Evolutionary conservation across 1,284 basidiomycete species (phyloP).

Genomic region (Malassezia dermatis): DNA sequence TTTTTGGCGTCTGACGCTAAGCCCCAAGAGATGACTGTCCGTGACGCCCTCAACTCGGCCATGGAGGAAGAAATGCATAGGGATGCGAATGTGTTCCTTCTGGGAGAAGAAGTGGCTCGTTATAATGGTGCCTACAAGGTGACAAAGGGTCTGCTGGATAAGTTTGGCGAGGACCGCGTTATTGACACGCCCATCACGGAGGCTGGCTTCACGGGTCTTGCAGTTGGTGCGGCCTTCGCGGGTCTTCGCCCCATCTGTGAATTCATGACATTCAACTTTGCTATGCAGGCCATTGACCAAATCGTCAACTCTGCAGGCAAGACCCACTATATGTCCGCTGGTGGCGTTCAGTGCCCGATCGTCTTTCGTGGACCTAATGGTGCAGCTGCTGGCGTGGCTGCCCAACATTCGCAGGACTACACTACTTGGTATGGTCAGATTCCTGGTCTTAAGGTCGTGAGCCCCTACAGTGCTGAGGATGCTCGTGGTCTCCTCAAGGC

Average conservation of each 20-base stretch:
- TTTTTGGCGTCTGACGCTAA: constrained; percentile 22
- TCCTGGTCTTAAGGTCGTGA: constrained; percentile 93
- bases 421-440: constrained; percentile 78
- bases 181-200: constrained; percentile 85
- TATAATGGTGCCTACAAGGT: constrained; percentile 48
- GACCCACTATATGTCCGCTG: constrained; percentile 99
- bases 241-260: constrained; percentile 96
- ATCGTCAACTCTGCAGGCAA: constrained; percentile 99
- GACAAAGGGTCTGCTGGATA: constrained; percentile 80
- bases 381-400: constrained; percentile 89
- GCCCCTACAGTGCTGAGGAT: constrained; percentile 93
- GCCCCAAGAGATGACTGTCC: constrained; percentile 74
- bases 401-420: constrained; percentile 55
- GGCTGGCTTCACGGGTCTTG: constrained; percentile 95
- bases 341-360: constrained; percentile 91
- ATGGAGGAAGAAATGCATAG: constrained; percentile 99
- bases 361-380: constrained; percentile 99
- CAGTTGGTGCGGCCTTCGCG: constrained; percentile 83
- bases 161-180: constrained; percentile 97
- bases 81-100: constrained; percentile 85
- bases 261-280: constrained; percentile 79
- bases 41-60: constrained; percentile 91
- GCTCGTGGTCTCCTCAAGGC: constrained; percentile 95
- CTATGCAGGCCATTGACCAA: constrained; percentile 80
- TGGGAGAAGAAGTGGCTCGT: constrained; percentile 96